Evolutionary conservation across 257 asterid species (phyloP), one percentile per base, ranked within the genome.

Genomic region (Solanum corneliomulleri): DNA sequence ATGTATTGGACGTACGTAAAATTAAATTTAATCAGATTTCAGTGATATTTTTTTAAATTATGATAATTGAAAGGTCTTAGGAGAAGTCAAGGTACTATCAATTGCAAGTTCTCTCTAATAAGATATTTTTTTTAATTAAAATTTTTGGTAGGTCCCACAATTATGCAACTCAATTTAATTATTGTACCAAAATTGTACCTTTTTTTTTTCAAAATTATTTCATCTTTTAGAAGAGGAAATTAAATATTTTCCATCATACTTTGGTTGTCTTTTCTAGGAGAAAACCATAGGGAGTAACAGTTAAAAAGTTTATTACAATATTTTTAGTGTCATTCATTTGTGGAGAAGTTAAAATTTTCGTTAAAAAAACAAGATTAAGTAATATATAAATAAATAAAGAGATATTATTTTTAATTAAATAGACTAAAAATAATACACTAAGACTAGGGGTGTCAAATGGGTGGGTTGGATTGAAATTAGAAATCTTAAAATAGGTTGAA

Each of bases 61-160:
- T 27, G 16, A 27, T 27, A 45, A 25, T 78, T 27, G 84, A 78
- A 27, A 45, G 25, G 64, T 15, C 64, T 45, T 78, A 78, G 84
- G 84, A 78, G 41, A 42, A 77, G 84, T 77, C 84, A 77, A 77
- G 62, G 84, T 77, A 77, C 83, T 44, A 44, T 77, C 62, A 77
- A 31, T 39, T 77, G 12, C 23, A 77, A 27, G 64, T 44, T 49
- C 69, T 81, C 25, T 16, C 7, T 25, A 11, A 4, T 15, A 21
- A 8, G 44, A 23, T 2, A 2, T 1, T 21, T 60, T 58, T 33
- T 60, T 37, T 37, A 37, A 37, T 37, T 37, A 37, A 37, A 37
- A 37, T 37, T 37, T 1, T 45, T 45, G 9, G 18, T 80, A 80
- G 42, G 85, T 47, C 69, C 44, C 25, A 47, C 44, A 44, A 78